Percentiles rank a stretch among this genome's conserved stretches.
These are phyloP conservation scores for Aspergillus arachidicola DNA, from an alignment of 2,329 filamentous ascomycete species.

Conservation along the genomic window DNA sequence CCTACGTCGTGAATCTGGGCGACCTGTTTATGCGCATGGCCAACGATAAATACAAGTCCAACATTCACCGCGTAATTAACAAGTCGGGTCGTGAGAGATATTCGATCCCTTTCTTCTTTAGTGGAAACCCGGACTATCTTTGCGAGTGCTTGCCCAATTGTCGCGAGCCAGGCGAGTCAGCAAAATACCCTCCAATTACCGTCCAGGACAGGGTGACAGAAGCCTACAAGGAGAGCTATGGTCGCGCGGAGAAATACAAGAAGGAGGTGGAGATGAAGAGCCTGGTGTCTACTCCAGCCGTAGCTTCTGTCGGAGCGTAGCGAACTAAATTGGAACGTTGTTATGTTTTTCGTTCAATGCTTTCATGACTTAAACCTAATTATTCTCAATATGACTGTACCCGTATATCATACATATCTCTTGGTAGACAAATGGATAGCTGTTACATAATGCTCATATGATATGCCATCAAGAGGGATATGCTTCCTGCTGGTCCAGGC, in stretches of 20 bases:
- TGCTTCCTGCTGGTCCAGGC: background rate
- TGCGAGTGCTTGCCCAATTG: constrained; percentile 49
- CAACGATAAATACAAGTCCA: constrained; percentile 47
- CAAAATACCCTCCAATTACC: background rate
- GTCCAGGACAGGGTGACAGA: background rate
- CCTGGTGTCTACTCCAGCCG: background rate
- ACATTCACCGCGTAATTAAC: constrained; percentile 48
- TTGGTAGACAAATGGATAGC: background rate
- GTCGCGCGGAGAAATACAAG: background rate
- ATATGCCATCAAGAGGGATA: background rate
- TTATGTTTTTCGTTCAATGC: background rate
- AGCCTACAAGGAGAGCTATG: background rate
- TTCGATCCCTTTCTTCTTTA: constrained; percentile 48
- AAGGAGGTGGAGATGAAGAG: background rate
- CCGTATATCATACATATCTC: background rate
- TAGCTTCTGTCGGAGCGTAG: background rate
- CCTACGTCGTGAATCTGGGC: constrained; percentile 37
- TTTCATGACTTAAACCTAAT: background rate
- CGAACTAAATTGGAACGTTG: background rate
- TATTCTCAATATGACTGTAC: background rate
- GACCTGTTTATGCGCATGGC: constrained; percentile 48
- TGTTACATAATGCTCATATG: background rate
- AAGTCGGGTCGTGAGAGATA: constrained; percentile 42
- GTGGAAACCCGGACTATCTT: constrained; percentile 48
- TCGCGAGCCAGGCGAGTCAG: constrained; percentile 9